phyloP scores from a whole-genome alignment of 345 rosid species.

The Schrenkiella parvula region DNA sequence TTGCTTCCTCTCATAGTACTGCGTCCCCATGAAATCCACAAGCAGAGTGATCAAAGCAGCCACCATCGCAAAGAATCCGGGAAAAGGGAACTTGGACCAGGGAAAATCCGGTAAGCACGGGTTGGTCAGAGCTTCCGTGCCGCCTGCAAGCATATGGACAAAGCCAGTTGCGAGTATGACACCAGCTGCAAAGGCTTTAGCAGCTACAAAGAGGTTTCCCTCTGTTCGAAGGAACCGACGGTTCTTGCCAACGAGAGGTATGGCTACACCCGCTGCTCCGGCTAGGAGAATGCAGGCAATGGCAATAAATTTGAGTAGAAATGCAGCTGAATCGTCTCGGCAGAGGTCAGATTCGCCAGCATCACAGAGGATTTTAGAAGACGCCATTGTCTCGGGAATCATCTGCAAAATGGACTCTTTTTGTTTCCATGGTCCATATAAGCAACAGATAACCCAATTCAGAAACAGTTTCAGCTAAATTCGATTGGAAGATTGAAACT shows the following conservation, averaged over 20 bases:
- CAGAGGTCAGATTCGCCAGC: constrained; percentile 45
- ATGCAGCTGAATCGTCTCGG: constrained; percentile 59
- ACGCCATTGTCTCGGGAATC: constrained; percentile 29
- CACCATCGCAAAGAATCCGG: constrained; percentile 87
- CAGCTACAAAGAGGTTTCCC: constrained; percentile 73
- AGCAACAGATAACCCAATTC: background rate
- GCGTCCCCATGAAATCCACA: constrained; percentile 89
- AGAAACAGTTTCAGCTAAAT: background rate
- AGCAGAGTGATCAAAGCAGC: constrained; percentile 71
- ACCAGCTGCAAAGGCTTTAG: constrained; percentile 93
- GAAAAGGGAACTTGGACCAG: constrained; percentile 83
- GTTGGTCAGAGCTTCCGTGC: constrained; percentile 49
- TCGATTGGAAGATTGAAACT: too few relatives aligned
- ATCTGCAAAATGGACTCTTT: constrained; percentile 43
- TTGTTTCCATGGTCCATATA: background rate
- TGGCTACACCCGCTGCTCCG: constrained; percentile 64
- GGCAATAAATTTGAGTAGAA: constrained; percentile 60
- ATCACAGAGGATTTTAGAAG: constrained; percentile 36
- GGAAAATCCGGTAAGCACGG: constrained; percentile 70
- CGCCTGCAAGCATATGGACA: constrained; percentile 84
- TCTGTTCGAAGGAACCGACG: constrained; percentile 65
- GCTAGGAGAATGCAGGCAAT: constrained; percentile 69
- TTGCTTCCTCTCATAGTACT: constrained; percentile 87
- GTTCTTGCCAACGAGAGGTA: constrained; percentile 72
- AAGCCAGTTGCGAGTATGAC: constrained; percentile 95